A percentile compares a stretch with the other conserved stretches of the same genome.
Evolutionary conservation across 768 basidiomycete species (phyloP).

Genomic region (Heimioporus sp.): DNA sequence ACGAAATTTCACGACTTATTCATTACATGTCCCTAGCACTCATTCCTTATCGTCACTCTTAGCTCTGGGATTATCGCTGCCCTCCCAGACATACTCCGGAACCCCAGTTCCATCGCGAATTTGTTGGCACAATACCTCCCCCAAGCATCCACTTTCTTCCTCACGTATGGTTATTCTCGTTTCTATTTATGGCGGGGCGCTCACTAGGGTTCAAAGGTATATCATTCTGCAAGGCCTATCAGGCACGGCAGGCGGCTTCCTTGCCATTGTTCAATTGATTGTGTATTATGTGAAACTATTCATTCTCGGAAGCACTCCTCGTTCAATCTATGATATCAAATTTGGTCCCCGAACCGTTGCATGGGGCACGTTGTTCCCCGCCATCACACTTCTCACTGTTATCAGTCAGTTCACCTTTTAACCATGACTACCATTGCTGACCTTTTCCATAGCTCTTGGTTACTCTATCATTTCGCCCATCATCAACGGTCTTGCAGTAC

Average conservation of each 20-base stretch:
- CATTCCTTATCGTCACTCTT: conserved; percentile 88
- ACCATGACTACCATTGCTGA: neutral
- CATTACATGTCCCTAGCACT: conserved; percentile 55
- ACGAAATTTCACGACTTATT: neutral
- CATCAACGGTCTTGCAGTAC: conserved; percentile 85
- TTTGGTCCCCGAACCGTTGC: conserved; percentile 62
- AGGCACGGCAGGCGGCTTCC: conserved; percentile 75
- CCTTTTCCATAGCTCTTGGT: conserved; percentile 49
- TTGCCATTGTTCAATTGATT: conserved; percentile 70
- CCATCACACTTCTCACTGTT: conserved; percentile 74
- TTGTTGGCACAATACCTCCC: conserved; percentile 81
- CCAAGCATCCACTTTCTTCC: conserved; percentile 83
- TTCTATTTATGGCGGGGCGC: neutral
- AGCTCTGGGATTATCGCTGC: conserved; percentile 80
- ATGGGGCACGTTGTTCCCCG: conserved; percentile 77
- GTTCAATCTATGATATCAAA: conserved; percentile 81
- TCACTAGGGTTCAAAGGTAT: conserved; percentile 44
- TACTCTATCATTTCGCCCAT: conserved; percentile 92
- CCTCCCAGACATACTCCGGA: conserved; percentile 56
- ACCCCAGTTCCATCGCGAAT: conserved; percentile 67
- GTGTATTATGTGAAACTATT: conserved; percentile 91
- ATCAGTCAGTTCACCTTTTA: conserved; percentile 55
- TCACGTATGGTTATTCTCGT: conserved; percentile 51
- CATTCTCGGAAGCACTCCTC: conserved; percentile 85
- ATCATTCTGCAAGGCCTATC: conserved; percentile 79